Evolutionary conservation across 306 rosid genomes (phyloP), one percentile per base, ranked within the genome.

Genomic region (Crataegus laevigata): DNA sequence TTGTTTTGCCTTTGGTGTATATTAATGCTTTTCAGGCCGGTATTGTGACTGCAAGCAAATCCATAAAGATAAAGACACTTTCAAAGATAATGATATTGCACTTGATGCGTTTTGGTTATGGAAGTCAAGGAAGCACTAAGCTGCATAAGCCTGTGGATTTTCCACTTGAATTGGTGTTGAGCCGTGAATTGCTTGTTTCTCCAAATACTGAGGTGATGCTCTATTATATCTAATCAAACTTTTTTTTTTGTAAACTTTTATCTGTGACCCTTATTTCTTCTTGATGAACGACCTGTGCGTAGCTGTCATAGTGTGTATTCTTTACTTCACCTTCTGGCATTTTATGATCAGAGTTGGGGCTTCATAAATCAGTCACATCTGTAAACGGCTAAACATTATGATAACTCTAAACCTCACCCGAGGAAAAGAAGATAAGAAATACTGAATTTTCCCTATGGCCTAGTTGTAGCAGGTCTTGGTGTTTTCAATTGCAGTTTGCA

Each of bases 71-170:
- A 81, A 86, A 77, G 78, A 86, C 83, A 19, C 99, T 89, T 73
- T 82, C 99, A 6, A 90, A 90, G 87, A 86, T 96, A 74, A 75
- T 96, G 99, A 89, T 96, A 84, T 78, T 96, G 87, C 99, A 96
- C 78, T 82, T 92, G 82, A 92, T 79, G 98, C 97, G 98, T 19
- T 96, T 96, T 79, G 61, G 93, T 77, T 96, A 96, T 74, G 99
- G 98, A 85, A 88, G 86, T 82, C 99, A 90, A 76, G 99, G 99
- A 84, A 96, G 98, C 87, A 87, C 98, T n/a, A 96, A 96, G 82
- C 67, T 96, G 88, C 91, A 62, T 69, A 96, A 96, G 92, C 88
- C 92, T 3, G 98, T 96, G 76, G 85, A 47, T 77, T 92, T 96
- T 75, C 98, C 93, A 69, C 91, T 88, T 21, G 98, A 89, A 64